phyloP scores from a whole-genome alignment of 225 moss, liverwort and hornwort genomes.

The Marchantia paleacea region DNA sequence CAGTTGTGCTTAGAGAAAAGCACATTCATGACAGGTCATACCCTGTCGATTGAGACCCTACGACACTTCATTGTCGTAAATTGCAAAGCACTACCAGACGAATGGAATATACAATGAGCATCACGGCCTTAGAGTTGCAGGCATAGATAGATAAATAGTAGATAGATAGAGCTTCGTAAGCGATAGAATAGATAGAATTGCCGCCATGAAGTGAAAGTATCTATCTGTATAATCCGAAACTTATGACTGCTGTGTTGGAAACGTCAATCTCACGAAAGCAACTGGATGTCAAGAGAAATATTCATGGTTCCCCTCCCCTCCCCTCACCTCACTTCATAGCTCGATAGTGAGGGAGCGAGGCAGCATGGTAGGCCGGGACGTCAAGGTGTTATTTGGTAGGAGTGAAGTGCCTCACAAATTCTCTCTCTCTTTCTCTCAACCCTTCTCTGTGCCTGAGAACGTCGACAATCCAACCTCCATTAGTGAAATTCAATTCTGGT shows the following conservation, averaged over 20 bases:
- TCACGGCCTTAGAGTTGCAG: not conserved
- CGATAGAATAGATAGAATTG: not conserved
- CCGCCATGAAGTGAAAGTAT: not conserved
- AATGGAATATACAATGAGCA: not conserved
- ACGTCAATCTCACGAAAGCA: not conserved
- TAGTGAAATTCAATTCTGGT: not conserved
- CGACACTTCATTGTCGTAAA: not conserved
- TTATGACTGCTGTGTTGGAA: not conserved
- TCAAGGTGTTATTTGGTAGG: not conserved
- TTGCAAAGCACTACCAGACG: not conserved
- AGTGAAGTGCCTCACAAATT: not conserved
- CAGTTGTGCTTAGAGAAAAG: not conserved
- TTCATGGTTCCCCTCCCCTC: not conserved
- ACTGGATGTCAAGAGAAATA: not conserved
- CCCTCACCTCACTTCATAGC: not conserved
- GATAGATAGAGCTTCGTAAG: not conserved
- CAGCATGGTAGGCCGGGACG: no score
- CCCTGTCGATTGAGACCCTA: not conserved
- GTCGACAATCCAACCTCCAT: not conserved
- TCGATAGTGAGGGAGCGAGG: no score
- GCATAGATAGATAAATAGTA: not conserved
- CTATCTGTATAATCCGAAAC: not conserved
- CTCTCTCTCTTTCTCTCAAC: not conserved
- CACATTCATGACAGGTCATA: not conserved
- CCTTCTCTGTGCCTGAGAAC: not conserved